These are phyloP conservation scores for Pythium plurisporium DNA, from an alignment of 352 stramenopile genomes.

Conservation along the genomic window DNA sequence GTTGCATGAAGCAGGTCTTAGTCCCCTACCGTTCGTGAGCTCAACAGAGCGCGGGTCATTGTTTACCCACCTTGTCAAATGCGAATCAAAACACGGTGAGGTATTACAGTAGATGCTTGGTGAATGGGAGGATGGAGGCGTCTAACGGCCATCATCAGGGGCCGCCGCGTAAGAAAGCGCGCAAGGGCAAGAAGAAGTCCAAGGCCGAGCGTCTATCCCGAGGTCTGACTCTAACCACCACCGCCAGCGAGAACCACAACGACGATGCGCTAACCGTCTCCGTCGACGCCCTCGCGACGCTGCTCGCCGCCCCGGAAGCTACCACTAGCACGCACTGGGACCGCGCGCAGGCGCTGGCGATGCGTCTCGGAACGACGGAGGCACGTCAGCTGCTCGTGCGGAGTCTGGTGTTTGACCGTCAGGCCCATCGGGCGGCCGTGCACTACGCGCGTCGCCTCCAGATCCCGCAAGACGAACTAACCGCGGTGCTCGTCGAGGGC, in stretches of 20 bases:
- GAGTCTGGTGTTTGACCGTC: constrained; percentile 32
- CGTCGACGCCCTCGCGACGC: constrained; percentile 16
- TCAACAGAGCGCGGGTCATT: background rate
- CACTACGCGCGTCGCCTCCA: constrained; percentile 65
- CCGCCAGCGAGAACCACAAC: background rate
- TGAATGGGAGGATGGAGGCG: background rate
- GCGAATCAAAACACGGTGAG: constrained; percentile 10
- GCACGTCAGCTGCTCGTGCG: constrained; percentile 36
- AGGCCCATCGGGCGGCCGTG: constrained; percentile 44
- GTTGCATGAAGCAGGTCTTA: background rate
- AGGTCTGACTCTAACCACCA: constrained; percentile 2
- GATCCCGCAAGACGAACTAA: constrained; percentile 27
- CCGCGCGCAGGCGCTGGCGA: constrained; percentile 45
- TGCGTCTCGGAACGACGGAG: constrained; percentile 31
- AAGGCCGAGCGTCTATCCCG: constrained; percentile 42
- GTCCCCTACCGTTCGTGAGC: background rate
- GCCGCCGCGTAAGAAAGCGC: constrained; percentile 22
- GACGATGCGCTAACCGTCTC: background rate
- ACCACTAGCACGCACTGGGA: constrained; percentile 56
- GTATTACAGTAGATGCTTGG: background rate
- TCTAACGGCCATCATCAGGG: background rate
- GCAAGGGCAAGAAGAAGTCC: constrained; percentile 31
- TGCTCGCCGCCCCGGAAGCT: constrained; percentile 20
- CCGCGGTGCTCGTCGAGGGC: constrained; percentile 20
- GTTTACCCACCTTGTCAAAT: background rate